These are phyloP conservation scores for Ustilago curta DNA, from an alignment of 1,284 basidiomycete species.

Conservation along the genomic window DNA sequence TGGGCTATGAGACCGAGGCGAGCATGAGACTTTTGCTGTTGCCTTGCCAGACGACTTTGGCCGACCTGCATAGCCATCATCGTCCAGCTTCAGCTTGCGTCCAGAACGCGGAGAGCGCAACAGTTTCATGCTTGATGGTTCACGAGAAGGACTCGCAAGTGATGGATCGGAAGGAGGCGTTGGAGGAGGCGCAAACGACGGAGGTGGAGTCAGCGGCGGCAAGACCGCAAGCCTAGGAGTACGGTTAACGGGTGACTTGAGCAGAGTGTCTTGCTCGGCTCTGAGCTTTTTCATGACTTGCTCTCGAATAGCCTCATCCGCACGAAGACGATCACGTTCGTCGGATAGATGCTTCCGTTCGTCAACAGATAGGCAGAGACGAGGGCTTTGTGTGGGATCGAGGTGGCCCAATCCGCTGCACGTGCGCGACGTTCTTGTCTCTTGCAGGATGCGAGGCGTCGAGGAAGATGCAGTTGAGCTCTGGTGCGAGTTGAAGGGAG, in stretches of 20 bases:
- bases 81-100: neutral
- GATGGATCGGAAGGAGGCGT: constrained; percentile 8
- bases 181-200: constrained; percentile 32
- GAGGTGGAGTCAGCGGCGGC: constrained; percentile 27
- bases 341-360: constrained; percentile 11
- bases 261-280: constrained; percentile 15
- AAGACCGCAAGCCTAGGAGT: constrained; percentile 7
- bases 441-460: neutral
- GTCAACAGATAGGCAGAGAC: neutral
- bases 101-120: neutral
- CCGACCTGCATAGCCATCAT: too few species aligned
- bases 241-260: constrained; percentile 1
- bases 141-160: neutral
- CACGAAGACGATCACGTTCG: constrained; percentile 14
- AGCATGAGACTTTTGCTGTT: neutral
- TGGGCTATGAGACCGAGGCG: neutral
- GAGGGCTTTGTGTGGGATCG: neutral
- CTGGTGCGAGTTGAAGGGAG: neutral
- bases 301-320: constrained; percentile 28
- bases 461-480: neutral
- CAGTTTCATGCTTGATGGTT: neutral
- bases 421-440: neutral
- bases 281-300: constrained; percentile 28
- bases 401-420: neutral
- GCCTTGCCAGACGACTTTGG: neutral